Evolutionary conservation across 1,284 basidiomycete species (phyloP), one percentile per base, ranked within the genome.

Genomic region (Leucoagaricus sp.): DNA sequence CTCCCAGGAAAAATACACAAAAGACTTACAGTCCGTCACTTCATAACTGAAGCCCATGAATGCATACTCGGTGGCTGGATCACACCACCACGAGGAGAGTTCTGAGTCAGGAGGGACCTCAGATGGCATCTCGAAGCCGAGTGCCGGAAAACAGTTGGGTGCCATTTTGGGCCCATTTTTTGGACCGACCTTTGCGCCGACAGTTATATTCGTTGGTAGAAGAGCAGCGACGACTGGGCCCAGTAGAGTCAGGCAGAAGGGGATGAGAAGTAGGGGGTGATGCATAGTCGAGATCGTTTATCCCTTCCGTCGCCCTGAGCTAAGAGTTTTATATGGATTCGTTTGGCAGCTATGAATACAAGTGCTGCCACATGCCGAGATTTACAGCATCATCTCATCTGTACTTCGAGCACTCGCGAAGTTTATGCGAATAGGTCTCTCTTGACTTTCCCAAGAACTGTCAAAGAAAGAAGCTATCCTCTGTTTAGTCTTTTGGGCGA

Each of bases 11-110:
- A n/a, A n/a, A n/a, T 21, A 28, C 9, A 6, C 17, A 36, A n/a
- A 3, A 49, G 19, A 49, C 75, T 36, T 47, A 81, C 81, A 84
- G 9, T 69, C 68, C 36, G 81, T 80, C 31, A 85, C 72, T 65
- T 84, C 82, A 59, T 86, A 86, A 62, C 83, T 83, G 67, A 87
- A 86, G 4, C 84, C 85, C 50, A 86, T 64, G 66, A 86, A 87
- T 0, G 81, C 85, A 60, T 83, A 84, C 63, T 86, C 85, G 1
- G 76, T 77, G 25, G 66, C 60, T 23, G 72, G 69, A 57, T 79
- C 66, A 65, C 85, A 87, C 84, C 85, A 87, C 85, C 84, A 86
- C 51, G 70, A 69, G 57, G 73, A 68, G 12, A 67, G 47, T 21
- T 68, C 62, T 3, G 67, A 72, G 44, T 64, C 55, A 21, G 59